phyloP scores from a whole-genome alignment of 805 yeast genomes.

The Candida wancherniae region DNA sequence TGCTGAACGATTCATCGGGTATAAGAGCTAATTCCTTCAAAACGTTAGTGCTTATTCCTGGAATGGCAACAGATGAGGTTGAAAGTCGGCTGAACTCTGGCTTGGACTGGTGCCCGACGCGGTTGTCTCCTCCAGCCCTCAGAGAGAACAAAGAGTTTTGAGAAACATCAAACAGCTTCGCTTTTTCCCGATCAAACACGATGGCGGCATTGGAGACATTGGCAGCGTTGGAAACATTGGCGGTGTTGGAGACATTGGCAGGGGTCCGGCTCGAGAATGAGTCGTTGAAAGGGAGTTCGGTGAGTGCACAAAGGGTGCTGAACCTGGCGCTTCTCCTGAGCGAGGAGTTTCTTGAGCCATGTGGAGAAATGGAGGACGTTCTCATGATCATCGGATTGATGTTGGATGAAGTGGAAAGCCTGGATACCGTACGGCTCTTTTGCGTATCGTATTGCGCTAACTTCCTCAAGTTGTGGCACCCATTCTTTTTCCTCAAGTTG shows the following conservation, averaged over 20 bases:
- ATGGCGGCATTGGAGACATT: slow-evolving; percentile 5
- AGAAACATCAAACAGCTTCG: slow-evolving; percentile 24
- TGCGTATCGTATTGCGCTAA: slow-evolving; percentile 7
- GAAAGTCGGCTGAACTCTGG: slow-evolving; percentile 8
- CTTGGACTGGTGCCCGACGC: not conserved
- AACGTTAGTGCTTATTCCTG: slow-evolving; percentile 41
- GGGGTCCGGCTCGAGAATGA: slow-evolving; percentile 7
- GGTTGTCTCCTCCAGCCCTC: slow-evolving; percentile 4
- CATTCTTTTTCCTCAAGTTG: slow-evolving; percentile 45
- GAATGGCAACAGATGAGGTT: slow-evolving; percentile 47
- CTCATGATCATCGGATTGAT: slow-evolving; percentile 1
- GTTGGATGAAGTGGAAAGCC: slow-evolving; percentile 8
- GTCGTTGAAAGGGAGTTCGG: slow-evolving; percentile 34
- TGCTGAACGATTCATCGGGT: slow-evolving; percentile 67
- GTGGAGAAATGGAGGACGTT: slow-evolving; percentile 9
- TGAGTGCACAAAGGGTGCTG: slow-evolving; percentile 36
- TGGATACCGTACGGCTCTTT: slow-evolving; percentile 2
- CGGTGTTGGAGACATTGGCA: slow-evolving; percentile 4
- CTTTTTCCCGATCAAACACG: slow-evolving; percentile 10
- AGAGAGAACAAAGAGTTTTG: slow-evolving; percentile 34
- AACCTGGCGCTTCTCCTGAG: slow-evolving; percentile 31
- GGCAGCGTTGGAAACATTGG: no score
- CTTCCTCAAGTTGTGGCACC: slow-evolving; percentile 43
- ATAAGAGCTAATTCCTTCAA: slow-evolving; percentile 67
- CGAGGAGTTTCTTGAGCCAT: slow-evolving; percentile 21